phyloP scores from a whole-genome alignment of 1,284 basidiomycete genomes.

The Pulchroboletus neoregius region DNA sequence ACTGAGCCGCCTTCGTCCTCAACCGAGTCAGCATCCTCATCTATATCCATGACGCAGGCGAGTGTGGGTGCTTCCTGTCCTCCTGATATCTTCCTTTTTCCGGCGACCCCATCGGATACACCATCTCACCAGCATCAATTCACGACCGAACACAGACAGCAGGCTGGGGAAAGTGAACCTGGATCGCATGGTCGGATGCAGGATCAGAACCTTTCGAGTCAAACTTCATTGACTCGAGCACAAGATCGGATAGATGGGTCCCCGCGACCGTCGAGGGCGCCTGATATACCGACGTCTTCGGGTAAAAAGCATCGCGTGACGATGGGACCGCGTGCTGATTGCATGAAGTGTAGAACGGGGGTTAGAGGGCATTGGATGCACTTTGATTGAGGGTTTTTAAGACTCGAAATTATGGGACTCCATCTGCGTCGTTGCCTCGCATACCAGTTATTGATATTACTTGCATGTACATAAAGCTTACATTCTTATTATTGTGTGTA shows the following conservation, averaged over 20 bases:
- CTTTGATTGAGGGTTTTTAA: constrained; percentile 42
- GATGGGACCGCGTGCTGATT: constrained; percentile 72
- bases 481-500: neutral
- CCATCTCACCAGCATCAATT: constrained; percentile 15
- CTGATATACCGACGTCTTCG: constrained; percentile 26
- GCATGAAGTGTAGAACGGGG: constrained; percentile 63
- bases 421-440: neutral
- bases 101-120: constrained; percentile 28
- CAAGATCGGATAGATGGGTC: constrained; percentile 23
- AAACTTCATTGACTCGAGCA: neutral
- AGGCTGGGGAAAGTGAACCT: neutral
- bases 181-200: constrained; percentile 6
- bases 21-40: constrained; percentile 16
- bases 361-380: constrained; percentile 72
- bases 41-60: constrained; percentile 10
- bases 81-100: constrained; percentile 29
- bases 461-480: constrained; percentile 3
- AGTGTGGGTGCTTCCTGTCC: constrained; percentile 10
- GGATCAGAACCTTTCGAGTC: constrained; percentile 1
- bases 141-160: constrained; percentile 1
- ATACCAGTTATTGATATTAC: constrained; percentile 6
- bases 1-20: constrained; percentile 26
- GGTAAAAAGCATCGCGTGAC: constrained; percentile 49
- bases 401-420: too few species aligned
- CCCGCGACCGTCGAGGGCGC: constrained; percentile 13